Evolutionary conservation across 2,329 filamentous ascomycete genomes (phyloP), one percentile per base, ranked within the genome.

Genomic region (Ophiostoma perfectum): DNA sequence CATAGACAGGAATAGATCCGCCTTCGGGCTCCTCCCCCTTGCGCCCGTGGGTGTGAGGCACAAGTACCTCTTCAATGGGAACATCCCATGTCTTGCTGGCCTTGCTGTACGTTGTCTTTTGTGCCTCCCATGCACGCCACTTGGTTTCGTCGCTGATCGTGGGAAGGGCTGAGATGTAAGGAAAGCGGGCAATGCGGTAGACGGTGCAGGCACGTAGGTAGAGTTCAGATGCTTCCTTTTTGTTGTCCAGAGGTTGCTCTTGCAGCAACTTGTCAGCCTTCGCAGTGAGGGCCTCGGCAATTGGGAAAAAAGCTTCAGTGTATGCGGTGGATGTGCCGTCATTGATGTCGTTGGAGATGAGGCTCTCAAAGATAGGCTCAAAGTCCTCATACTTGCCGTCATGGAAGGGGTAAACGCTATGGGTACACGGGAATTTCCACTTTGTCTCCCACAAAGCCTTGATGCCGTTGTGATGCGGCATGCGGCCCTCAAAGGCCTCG

Each of bases 161-260:
- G 0, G 81, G 80, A 65, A 76, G 79, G 3, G 75, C 72, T 3
- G 78, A 77, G 71, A 84, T 79, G 72, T 84, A 83, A 3, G 90
- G 90, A 74, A 93, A 92, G 16, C 90, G 83, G 0, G 88, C 83
- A 72, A 93, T 92, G 66, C 90, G 84, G 76, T 90, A 88, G n/a
- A 92, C 81, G 39, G 88, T 86, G 36, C 89, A 89, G 5, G 88
- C 88, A 36, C 90, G 86, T n/a, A 91, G 81, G 76, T 88, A 91
- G 18, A 89, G 80, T 47, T 84, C 83, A 4, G 83, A 84, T 0
- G 89, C 88, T 58, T 81, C 81, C 52, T 81, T 79, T 4, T 75
- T 75, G 68, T 88, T 45, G 5, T 58, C 60, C 5, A 39, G 45
- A 8, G 12, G 49, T 11, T 9, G 7, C 5, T 38, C 63, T 0